Conservation (phyloP, 495 filamentous ascomycete genomes). For the Podospora tetraspora region DNA sequence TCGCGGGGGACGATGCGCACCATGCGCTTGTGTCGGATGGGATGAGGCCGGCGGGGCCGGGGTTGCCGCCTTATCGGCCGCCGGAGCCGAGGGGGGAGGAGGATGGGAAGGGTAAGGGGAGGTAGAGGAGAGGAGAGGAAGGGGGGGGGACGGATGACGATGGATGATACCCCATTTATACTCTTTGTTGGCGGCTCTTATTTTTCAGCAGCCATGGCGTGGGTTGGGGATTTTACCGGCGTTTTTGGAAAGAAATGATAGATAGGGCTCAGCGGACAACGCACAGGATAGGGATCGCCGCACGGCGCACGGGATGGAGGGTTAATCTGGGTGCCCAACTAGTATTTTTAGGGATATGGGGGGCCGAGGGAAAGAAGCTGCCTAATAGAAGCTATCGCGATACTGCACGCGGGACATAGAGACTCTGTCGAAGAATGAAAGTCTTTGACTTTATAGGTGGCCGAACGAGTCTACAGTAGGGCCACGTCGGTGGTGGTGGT, state of each 20-base stretch:
- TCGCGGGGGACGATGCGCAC: constrained; percentile 17
- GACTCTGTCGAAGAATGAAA: neutral
- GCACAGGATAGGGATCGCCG: too few relatives aligned
- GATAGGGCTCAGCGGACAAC: too few relatives aligned
- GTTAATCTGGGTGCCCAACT: too few relatives aligned
- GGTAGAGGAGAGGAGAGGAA: neutral
- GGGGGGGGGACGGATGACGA: too few relatives aligned
- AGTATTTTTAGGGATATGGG: neutral
- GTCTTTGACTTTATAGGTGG: neutral
- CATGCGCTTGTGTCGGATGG: constrained; percentile 36
- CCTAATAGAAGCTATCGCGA: neutral
- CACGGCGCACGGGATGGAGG: too few relatives aligned
- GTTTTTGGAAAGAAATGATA: neutral
- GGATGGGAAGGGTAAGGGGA: neutral
- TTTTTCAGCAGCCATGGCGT: neutral
- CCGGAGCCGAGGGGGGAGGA: neutral
- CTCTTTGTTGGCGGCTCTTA: neutral
- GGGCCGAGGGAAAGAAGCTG: too few relatives aligned
- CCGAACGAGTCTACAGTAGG: neutral
- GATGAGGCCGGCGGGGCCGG: constrained; percentile 22
- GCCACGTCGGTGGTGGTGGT: neutral
- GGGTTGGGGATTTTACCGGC: neutral
- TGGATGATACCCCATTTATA: neutral
- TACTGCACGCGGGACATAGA: neutral
- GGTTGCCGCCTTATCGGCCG: constrained; percentile 25